phyloP scores from a whole-genome alignment of 2,329 filamentous ascomycete species.

The Capronia epimyces region DNA sequence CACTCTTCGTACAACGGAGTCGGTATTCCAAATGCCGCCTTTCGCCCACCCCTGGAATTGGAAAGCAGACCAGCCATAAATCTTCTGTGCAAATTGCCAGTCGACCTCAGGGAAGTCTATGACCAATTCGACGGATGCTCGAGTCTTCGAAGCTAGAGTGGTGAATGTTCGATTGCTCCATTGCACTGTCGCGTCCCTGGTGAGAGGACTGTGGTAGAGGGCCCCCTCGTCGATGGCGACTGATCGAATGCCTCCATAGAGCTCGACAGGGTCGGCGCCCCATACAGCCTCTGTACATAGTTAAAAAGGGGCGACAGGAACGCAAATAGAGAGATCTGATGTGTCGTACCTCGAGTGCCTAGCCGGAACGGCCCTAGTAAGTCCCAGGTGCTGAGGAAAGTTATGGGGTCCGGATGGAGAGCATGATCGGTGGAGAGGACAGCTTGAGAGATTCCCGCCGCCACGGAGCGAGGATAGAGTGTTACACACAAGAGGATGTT shows the following conservation, averaged over 20 bases:
- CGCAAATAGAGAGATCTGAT: background rate
- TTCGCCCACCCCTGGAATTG: constrained; percentile 57
- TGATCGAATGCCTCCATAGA: constrained; percentile 48
- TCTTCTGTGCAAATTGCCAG: constrained; percentile 48
- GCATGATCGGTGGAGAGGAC: constrained; percentile 1
- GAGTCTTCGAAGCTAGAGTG: constrained; percentile 26
- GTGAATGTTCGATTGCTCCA: constrained; percentile 44
- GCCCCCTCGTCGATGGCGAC: constrained; percentile 41
- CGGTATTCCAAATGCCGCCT: constrained; percentile 34
- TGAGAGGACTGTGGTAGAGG: constrained; percentile 48
- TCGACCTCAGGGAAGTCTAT: constrained; percentile 49
- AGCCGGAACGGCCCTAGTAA: constrained; percentile 54
- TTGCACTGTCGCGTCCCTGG: constrained; percentile 45
- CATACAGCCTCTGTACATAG: constrained; percentile 48
- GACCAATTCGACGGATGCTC: constrained; percentile 38
- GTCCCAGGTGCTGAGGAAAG: constrained; percentile 42
- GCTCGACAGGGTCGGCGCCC: constrained; percentile 55
- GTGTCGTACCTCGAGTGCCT: constrained; percentile 50
- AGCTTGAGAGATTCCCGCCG: background rate
- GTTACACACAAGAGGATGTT: constrained; percentile 1
- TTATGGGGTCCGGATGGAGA: constrained; percentile 8
- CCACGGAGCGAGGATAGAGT: background rate
- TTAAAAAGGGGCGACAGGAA: constrained; percentile 2
- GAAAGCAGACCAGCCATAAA: constrained; percentile 56
- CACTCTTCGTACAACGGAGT: constrained; percentile 30